A percentile compares a stretch with the other conserved stretches of the same genome.
phyloP scores from a whole-genome alignment of 225 moss, liverwort and hornwort species.

The Neckera pumila region DNA sequence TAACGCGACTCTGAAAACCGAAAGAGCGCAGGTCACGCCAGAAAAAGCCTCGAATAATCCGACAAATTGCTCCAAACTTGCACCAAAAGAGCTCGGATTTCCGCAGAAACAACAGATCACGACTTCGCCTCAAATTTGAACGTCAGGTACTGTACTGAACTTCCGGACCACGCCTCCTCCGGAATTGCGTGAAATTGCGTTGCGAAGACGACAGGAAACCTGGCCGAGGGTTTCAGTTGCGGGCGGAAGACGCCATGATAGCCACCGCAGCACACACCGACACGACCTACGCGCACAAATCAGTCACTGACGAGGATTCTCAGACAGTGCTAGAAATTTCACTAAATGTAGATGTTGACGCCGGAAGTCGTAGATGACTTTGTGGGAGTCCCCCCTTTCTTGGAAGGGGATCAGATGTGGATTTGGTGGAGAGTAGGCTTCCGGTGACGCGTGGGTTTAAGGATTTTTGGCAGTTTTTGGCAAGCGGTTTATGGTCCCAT shows the following conservation, averaged over 20 bases:
- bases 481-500: no score
- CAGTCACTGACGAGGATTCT: not conserved
- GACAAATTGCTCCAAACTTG: not conserved
- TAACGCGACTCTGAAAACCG: not conserved
- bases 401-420: not conserved
- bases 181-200: not conserved
- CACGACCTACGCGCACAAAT: not conserved
- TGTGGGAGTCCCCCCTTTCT: not conserved
- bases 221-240: slow-evolving; percentile 15
- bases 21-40: not conserved
- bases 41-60: not conserved
- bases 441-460: not conserved
- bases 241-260: not conserved
- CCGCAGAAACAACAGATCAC: not conserved
- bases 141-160: not conserved
- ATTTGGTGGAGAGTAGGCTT: not conserved
- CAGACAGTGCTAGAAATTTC: fast-evolving
- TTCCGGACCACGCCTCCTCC: slow-evolving; percentile 2
- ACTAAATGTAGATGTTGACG: not conserved
- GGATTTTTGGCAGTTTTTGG: not conserved
- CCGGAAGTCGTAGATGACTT: not conserved
- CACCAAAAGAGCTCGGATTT: not conserved
- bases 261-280: not conserved
- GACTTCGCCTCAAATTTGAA: no score
- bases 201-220: not conserved